Base-by-base conservation (phyloP, 2,329 filamentous ascomycete species). In the Pleomassaria siparia region DNA sequence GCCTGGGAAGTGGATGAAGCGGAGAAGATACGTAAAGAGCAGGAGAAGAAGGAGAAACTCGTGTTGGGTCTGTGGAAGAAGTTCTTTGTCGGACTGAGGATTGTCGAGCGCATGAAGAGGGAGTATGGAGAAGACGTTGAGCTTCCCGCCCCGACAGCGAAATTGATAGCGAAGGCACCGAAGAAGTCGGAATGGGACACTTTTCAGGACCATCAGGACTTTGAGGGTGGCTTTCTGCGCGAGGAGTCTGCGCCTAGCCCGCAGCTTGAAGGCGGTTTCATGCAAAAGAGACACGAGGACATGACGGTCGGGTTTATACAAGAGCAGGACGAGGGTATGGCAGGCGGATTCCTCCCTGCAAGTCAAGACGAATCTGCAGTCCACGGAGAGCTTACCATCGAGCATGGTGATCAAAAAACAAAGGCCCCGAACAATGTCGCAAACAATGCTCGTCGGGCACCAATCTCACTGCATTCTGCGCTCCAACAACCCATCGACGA, bases 1-100 rank as follows among this genome's bases (percentile, higher is more conserved):
- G 87, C 91, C 53, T 88, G 95, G 75, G 81, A 84, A 30, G 66
- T 58, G 2, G 86, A 85, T 46, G 87, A 94, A 51, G 88, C 89
- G 56, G 83, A 80, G 4, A 90, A 95, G 67, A 81, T 84, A 43
- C 77, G 78, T 40, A 83, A 90, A 60, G 91, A 95, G 64, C 86
- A 94, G 50, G 86, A 88, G 50, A 96, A 96, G 72, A 80, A 88
- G 7, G 83, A 86, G 43, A 91, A 88, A 53, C 78, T 81, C 11
- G 85, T 88, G 1, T 66, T 97, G 37, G 81, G 80, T 1, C 82
- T 84, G 56, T 99, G 94, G 94, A 82, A 88, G 47, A 95, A 88
- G 69, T 89, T 96, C 58, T 71, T 95, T 12, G 88, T 91, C 77
- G 91, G 91, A 0, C 66, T 96, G 71, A 80, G 90, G 2, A 94